Evolutionary conservation across 2,329 filamentous ascomycete genomes (phyloP), one percentile per base, ranked within the genome.

Genomic region (Fusarium praegraminearum): DNA sequence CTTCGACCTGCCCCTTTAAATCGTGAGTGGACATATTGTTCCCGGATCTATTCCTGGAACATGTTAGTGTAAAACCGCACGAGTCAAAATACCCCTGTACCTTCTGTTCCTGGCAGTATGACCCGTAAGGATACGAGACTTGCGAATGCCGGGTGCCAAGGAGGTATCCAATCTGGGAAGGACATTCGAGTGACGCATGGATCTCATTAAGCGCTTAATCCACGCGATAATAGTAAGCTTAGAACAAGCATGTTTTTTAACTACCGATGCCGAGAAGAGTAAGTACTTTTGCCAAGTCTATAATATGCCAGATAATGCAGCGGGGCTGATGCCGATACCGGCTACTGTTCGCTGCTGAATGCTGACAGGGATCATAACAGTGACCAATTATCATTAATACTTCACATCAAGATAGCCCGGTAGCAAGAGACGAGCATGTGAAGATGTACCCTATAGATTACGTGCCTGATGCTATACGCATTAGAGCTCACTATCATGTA

Each of bases 1-100:
- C 10, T n/a, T 20, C 4, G 30, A 65, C 60, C 61, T 65, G 60
- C 62, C 62, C 16, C 5, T 65, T 65, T 65, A 16, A 47, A 33
- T n/a, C 35, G 22, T 40, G 15, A 49, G 46, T 65, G 45, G 46
- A 53, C 24, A n/a, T 16, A 8, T 18, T 28, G 6, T 30, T 28
- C 28, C 52, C 30, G 60, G 33, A 24, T 5, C 51, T 59, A 32
- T 43, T 35, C 53, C 46, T 5, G 26, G 38, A 18, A 15, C 6
- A 28, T 9, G 13, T 47, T 64, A 64, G 61, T 64, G 38, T 13
- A 40, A 43, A 43, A 10, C 41, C 15, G 12, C 12, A n/a, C 11
- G 26, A 28, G 7, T 12, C 20, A 24, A 20, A 36, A 18, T 7
- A 51, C n/a, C 52, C 38, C 33, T 49, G 52, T 41, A 64, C 61